Base-by-base conservation (phyloP, 805 yeast species). In the Torulaspora franciscae region DNA sequence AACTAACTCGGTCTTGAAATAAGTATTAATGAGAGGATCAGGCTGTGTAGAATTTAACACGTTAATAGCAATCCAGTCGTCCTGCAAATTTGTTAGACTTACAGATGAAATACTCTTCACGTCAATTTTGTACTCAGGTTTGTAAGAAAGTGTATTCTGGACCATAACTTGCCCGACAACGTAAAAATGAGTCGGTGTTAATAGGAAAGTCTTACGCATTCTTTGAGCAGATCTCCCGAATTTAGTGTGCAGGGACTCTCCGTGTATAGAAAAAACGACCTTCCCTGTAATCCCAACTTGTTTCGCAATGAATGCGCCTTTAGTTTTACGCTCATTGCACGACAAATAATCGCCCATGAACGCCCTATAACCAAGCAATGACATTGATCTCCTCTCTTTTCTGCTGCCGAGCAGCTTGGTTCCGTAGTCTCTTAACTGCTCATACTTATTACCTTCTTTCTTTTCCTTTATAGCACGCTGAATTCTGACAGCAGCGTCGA, bases 271-370 rank as follows among this genome's bases (percentile, higher is more conserved):
- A 59, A 91, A 93, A 2, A 80, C 59, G n/a, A 88, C 81, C 22
- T 62, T 70, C 11, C 84, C 96, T 13, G 68, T 69, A 33, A 93
- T 77, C 4, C 90, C 88, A 8, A 79, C 76, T 44, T 83, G 81
- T 41, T 75, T 77, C 50, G 80, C 74, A 41, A 93, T 69, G 58
- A 83, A 88, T 25, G 81, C 79, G 43, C 99, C 99, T 61, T 65
- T 77, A 3, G 86, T 79, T 35, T 85, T 86, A 19, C 75, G 63
- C 53, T 82, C 85, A 66, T 88, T 90, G 59, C 95, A 85, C 11
- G 81, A 86, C 49, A 93, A 68, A 57, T 93, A 93, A 64, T 93
- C 99, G n/a, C 98, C 99, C 81, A 85, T 77, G 55, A 77, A 95
- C 6, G 91, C 83, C 56, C 99, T 77, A 42, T 82, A 84, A 0